Base-by-base conservation (phyloP, 306 rosid species). In the Bauhinia variegata region DNA sequence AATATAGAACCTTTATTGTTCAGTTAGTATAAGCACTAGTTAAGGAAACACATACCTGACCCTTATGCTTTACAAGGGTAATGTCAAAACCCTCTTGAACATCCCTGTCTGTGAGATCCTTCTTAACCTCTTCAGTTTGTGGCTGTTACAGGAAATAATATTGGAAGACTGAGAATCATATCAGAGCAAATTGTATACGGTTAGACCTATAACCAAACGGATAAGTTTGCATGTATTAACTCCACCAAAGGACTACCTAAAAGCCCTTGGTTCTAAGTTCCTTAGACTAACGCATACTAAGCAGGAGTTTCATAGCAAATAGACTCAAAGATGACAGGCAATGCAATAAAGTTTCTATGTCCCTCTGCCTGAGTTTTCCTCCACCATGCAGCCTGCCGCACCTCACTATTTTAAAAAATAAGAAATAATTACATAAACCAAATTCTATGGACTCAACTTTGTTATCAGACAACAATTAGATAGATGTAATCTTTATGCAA, bases 21-120 rank as follows among this genome's bases (percentile, higher is more conserved):
- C 38, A 34, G n/a, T 75, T 36, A 64, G 46, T 65, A 38, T 65
- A 19, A 46, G 36, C 58, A 41, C 42, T 33, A 17, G 30, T 59
- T n/a, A 53, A 62, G 63, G 65, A 69, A 69, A 51, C 57, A 54
- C 63, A 44, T 68, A 70, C 98, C 93, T 89, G 91, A 23, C 98
- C 98, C 77, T 62, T 89, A 71, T 92, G 98, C 85, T 87, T 92
- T 44, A 96, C 89, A 74, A 89, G 75, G 44, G 92, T 67, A 47
- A 89, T 84, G 83, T 92, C 97, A 85, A 89, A 92, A 52, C 89
- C 89, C 59, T 86, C 95, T 0, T 81, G 80, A 67, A 92, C 91
- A 75, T 92, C 98, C 83, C 92, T 86, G 51, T 78, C 83, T 8
- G 91, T 87, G 32, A 76, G 80, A 73, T 89, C 96, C 89, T 89